These are phyloP conservation scores for Geranium brycei DNA, from an alignment of 345 rosid genomes.

Conservation along the genomic window DNA sequence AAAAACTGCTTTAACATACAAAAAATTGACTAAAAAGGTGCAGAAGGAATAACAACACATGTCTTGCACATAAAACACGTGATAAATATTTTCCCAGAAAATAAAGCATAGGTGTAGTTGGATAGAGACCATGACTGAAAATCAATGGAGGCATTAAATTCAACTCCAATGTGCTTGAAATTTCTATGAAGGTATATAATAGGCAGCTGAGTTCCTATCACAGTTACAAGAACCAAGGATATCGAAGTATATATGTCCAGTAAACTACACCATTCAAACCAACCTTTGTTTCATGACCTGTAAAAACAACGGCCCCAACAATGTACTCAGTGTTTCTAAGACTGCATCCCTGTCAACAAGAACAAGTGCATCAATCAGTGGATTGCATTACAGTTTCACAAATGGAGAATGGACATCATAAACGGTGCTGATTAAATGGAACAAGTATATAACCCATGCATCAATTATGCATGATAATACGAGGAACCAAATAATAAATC, in stretches of 20 bases:
- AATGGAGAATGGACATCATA: slow-evolving; percentile 5
- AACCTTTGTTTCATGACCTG: slow-evolving; percentile 99
- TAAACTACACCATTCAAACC: slow-evolving; percentile 10
- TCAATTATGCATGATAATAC: neutral
- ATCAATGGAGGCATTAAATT: neutral
- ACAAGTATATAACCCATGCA: neutral
- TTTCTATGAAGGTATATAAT: neutral
- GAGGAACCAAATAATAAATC: neutral
- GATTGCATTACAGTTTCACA: slow-evolving; percentile 6
- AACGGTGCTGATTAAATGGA: slow-evolving; percentile 1
- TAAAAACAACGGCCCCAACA: slow-evolving; percentile 80
- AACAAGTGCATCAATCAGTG: slow-evolving; percentile 11
- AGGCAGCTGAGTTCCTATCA: neutral
- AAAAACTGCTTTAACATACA: neutral
- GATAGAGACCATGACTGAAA: neutral
- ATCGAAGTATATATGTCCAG: neutral
- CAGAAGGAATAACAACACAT: neutral
- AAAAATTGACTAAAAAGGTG: neutral
- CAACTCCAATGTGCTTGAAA: neutral
- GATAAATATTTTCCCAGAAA: neutral
- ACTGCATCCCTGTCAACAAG: slow-evolving; percentile 79
- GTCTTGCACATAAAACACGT: neutral
- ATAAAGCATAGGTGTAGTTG: neutral
- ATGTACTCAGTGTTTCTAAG: slow-evolving; percentile 90
- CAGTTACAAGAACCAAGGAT: slow-evolving; percentile 1